Evolutionary conservation across 805 yeast genomes (phyloP), one percentile per base, ranked within the genome.

Genomic region (Metschnikowia baotianmanensis): DNA sequence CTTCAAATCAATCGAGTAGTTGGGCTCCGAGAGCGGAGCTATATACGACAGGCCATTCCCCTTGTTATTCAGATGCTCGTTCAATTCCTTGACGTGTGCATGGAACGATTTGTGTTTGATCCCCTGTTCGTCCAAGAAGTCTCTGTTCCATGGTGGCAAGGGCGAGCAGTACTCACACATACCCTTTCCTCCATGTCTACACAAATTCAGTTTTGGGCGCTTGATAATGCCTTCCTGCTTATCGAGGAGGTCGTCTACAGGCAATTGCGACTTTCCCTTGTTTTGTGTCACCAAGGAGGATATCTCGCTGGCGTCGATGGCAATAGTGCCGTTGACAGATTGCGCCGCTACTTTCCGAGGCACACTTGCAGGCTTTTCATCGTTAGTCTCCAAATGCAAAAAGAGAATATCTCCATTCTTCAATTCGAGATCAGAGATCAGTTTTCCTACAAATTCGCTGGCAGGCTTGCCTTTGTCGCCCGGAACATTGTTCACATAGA

Each of bases 111-210:
- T 69, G 62, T 91, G 98, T 61, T 93, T 93, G 58, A 91, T 87
- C 27, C 77, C 80, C 47, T 89, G 71, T 47, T 80, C 83, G 35
- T 77, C 77, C 48, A 82, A 82, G 59, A 89, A 91, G 17, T 73
- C 77, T 48, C 74, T 74, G 61, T 93, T 96, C 87, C 91, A 93
- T 2, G 99, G 98, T 25, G 96, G 96, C 38, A 93, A 66, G 0
- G 98, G 96, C 24, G 95, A 80, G 61, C 98, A 93, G 58, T 89
- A 88, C 57, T 93, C 99, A 62, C 99, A 93, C 98, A 93, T 93
- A 2, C 98, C 99, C 53, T 83, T 83, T 27, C 82, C 91, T 3
- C 91, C 85, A 59, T 93, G 99, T 45, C 82, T 77, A 62, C 99
- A 91, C 46, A 89, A 67, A 2, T 61, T 53, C 1, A 87, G 77